Conservation (phyloP, 2,329 filamentous ascomycete genomes). For the Claviceps monticola region DNA sequence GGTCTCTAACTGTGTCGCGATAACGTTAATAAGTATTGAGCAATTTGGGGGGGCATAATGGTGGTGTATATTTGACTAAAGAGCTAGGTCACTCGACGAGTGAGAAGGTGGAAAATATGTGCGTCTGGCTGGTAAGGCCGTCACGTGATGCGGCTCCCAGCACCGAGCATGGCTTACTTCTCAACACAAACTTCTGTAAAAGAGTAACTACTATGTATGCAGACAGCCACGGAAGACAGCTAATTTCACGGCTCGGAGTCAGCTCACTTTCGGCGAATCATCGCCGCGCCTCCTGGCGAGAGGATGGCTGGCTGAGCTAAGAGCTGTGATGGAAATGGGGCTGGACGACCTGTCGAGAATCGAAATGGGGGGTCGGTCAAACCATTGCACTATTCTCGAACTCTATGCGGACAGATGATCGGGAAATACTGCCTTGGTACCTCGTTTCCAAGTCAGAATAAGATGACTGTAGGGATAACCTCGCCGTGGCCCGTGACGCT, state of each 20-base stretch:
- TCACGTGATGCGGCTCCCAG: no score
- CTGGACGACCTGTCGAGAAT: not conserved
- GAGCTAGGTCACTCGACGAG: no score
- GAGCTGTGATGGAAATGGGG: not conserved
- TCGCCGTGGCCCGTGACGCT: not conserved
- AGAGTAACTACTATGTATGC: no score
- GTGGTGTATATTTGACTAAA: no score
- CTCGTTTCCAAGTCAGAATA: not conserved
- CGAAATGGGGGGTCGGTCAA: not conserved
- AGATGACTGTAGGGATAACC: no score
- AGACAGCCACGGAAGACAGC: no score
- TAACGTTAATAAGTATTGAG: not conserved
- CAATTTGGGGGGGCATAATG: no score
- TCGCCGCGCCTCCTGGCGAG: not conserved
- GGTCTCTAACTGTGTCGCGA: conserved; percentile 35
- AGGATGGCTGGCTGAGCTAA: not conserved
- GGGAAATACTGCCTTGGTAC: not conserved
- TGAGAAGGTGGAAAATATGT: no score
- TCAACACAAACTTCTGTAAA: not conserved
- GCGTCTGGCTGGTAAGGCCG: no score
- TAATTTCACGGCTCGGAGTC: not conserved
- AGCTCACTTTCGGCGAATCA: not conserved
- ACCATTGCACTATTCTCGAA: not conserved
- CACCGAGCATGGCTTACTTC: no score
- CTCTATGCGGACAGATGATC: not conserved